phyloP scores from a whole-genome alignment of 2,329 filamentous ascomycete genomes.

The Trichoderma sp. region DNA sequence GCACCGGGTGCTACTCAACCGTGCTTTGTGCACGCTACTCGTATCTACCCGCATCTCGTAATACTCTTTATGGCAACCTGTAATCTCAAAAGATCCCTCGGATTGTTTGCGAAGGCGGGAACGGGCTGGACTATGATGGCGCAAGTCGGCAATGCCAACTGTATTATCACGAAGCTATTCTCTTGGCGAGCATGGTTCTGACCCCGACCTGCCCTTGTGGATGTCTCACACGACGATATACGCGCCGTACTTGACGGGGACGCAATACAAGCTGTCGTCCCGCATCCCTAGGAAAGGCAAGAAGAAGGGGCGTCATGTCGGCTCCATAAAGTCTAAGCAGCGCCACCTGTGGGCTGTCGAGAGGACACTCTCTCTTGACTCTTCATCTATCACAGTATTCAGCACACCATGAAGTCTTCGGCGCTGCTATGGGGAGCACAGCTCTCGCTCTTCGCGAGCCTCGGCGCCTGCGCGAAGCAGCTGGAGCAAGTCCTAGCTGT shows the following conservation, averaged over 20 bases:
- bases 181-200: slow-evolving; percentile 23
- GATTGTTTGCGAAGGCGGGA: background rate
- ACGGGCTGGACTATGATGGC: background rate
- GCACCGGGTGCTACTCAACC: background rate
- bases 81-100: background rate
- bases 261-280: background rate
- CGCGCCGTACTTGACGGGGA: background rate
- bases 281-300: slow-evolving; percentile 13
- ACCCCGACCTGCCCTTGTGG: slow-evolving; percentile 22
- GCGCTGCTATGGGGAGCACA: slow-evolving; percentile 28
- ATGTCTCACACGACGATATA: slow-evolving; percentile 23
- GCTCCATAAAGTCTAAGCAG: background rate
- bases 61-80: background rate
- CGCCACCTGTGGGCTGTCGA: background rate
- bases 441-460: slow-evolving; percentile 35
- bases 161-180: background rate
- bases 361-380: background rate
- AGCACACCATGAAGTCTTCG: slow-evolving; percentile 29
- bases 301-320: background rate
- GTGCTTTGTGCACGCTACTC: background rate
- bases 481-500: slow-evolving; percentile 38
- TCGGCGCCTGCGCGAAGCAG: slow-evolving; percentile 34
- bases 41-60: slow-evolving; percentile 1
- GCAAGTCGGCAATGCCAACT: slow-evolving; percentile 1
- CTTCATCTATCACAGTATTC: background rate